Evolutionary conservation across 2,329 filamentous ascomycete genomes (phyloP).

Genomic region (Clonostachys rosea): DNA sequence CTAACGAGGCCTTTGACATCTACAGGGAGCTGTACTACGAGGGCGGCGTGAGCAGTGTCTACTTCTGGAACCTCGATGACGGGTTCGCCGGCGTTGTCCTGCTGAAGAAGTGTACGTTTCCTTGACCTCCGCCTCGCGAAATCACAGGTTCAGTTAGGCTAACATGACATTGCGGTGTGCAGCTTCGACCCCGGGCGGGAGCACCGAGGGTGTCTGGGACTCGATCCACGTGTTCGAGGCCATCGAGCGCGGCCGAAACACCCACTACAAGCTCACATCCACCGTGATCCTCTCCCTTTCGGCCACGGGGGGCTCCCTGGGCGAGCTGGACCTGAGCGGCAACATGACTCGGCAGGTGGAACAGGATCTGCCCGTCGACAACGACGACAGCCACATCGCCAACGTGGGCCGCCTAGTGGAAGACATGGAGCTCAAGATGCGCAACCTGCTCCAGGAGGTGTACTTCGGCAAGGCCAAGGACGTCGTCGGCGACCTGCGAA

Average conservation of each 20-base stretch:
- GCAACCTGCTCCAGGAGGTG: slow-evolving; percentile 95
- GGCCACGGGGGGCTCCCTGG: slow-evolving; percentile 53
- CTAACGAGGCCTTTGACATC: slow-evolving; percentile 95
- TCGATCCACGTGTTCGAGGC: slow-evolving; percentile 98
- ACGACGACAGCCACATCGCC: slow-evolving; percentile 88
- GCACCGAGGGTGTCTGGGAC: slow-evolving; percentile 84
- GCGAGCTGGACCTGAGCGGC: slow-evolving; percentile 86
- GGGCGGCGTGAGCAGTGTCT: slow-evolving; percentile 91
- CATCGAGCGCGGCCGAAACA: slow-evolving; percentile 83
- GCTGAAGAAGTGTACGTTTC: slow-evolving; percentile 78
- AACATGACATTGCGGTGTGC: neutral
- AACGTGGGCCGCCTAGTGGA: slow-evolving; percentile 94
- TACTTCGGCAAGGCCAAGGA: slow-evolving; percentile 99
- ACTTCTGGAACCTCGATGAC: slow-evolving; percentile 97
- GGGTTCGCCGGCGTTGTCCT: slow-evolving; percentile 95
- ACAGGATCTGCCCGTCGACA: slow-evolving; percentile 82
- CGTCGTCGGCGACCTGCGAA: slow-evolving; percentile 91
- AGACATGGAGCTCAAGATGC: slow-evolving; percentile 99
- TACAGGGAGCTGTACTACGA: slow-evolving; percentile 97
- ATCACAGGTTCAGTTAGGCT: neutral
- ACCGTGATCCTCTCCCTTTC: slow-evolving; percentile 92
- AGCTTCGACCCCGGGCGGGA: slow-evolving; percentile 64
- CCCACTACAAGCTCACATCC: slow-evolving; percentile 96
- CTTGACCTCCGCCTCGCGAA: neutral
- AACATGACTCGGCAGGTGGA: slow-evolving; percentile 98